These are phyloP conservation scores for Aspergillus sp. DNA, from an alignment of 2,329 filamentous ascomycete genomes.

Conservation along the genomic window DNA sequence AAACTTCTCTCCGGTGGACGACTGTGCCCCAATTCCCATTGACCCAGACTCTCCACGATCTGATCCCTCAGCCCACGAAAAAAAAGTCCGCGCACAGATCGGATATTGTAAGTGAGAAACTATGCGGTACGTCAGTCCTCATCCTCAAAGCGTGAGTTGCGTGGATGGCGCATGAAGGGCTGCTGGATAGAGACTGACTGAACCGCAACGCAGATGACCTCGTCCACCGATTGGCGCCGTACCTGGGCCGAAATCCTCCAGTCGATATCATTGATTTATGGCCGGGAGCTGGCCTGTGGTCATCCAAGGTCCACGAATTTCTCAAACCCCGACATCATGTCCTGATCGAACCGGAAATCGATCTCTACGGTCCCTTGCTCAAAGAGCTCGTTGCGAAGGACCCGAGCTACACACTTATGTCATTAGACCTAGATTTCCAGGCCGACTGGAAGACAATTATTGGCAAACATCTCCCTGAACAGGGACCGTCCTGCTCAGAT, in stretches of 20 bases:
- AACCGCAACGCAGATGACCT: conserved; percentile 49
- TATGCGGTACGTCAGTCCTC: too few species aligned
- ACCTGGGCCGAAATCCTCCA: conserved; percentile 60
- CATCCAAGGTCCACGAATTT: conserved; percentile 62
- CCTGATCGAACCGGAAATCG: conserved; percentile 63
- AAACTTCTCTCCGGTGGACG: too few species aligned
- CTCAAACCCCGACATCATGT: conserved; percentile 75
- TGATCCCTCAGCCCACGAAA: too few species aligned
- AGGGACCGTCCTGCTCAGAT: conserved; percentile 37
- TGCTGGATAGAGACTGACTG: neutral
- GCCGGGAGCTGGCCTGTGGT: conserved; percentile 73
- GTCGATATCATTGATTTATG: conserved; percentile 84
- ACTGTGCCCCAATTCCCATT: too few species aligned
- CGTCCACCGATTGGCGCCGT: conserved; percentile 59
- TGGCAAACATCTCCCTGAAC: conserved; percentile 43
- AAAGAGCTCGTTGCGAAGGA: conserved; percentile 46
- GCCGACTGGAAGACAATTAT: conserved; percentile 44
- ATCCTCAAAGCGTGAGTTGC: too few species aligned
- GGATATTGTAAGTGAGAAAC: too few species aligned
- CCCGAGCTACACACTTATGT: conserved; percentile 40
- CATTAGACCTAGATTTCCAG: conserved; percentile 50
- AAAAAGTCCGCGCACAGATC: too few species aligned
- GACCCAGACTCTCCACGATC: too few species aligned
- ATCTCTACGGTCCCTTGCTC: conserved; percentile 55
- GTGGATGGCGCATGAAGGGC: too few species aligned